A percentile compares a stretch with the other conserved stretches of the same genome.
Conservation (phyloP, 2,329 filamentous ascomycete genomes). For the Plenodomus tracheiphilus region DNA sequence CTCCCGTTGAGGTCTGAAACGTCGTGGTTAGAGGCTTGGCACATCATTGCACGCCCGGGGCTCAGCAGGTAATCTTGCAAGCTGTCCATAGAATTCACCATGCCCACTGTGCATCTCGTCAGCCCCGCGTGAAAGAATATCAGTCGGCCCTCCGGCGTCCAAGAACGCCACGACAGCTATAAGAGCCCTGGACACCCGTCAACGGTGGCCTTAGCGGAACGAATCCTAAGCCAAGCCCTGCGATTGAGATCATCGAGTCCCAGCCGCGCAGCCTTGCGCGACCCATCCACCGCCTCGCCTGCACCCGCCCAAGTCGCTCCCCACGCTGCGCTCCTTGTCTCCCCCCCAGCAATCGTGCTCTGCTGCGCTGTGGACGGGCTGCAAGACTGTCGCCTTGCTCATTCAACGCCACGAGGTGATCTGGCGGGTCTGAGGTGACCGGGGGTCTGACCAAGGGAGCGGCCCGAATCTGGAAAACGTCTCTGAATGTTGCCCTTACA, state of each 20-base stretch:
- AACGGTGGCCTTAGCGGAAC: constrained; percentile 43
- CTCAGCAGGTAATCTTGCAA: constrained; percentile 16
- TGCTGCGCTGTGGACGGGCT: constrained; percentile 5
- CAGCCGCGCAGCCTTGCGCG: constrained; percentile 29
- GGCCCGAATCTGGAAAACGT: constrained; percentile 26
- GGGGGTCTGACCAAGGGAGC: constrained; percentile 42
- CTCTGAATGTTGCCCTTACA: constrained; percentile 64
- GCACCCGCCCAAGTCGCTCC: constrained; percentile 5
- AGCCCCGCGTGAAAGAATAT: constrained; percentile 17
- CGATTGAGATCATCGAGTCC: constrained; percentile 13
- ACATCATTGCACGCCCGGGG: constrained; percentile 8
- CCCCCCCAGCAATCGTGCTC: constrained; percentile 16
- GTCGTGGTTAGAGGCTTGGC: constrained; percentile 30
- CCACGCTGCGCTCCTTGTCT: constrained; percentile 10
- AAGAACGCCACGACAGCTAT: constrained; percentile 27
- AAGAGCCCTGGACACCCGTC: constrained; percentile 25
- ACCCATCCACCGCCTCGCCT: constrained; percentile 16
- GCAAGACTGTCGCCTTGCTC: neutral
- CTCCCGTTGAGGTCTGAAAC: constrained; percentile 29
- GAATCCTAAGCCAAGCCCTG: constrained; percentile 34
- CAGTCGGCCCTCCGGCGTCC: constrained; percentile 26
- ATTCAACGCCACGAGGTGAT: constrained; percentile 28
- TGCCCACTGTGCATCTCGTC: constrained; percentile 12
- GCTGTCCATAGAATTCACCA: constrained; percentile 17
- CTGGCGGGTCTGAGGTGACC: constrained; percentile 40